Conservation (phyloP, 2,329 filamentous ascomycete genomes). For the Aspergillus fischeri region DNA sequence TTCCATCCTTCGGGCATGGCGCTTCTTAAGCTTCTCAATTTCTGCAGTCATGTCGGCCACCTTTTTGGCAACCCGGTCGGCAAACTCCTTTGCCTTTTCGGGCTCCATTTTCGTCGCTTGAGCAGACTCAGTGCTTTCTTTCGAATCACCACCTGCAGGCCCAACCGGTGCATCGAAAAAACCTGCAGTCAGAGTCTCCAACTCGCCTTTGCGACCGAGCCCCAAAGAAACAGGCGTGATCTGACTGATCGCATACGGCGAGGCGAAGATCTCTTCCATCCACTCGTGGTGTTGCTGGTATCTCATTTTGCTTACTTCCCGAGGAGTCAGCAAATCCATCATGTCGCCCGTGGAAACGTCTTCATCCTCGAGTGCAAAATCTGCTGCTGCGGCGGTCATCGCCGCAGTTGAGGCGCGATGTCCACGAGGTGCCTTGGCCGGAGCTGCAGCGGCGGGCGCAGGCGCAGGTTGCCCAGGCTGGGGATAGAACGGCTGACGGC, state of each 20-base stretch:
- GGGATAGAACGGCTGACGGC: slow-evolving; percentile 35
- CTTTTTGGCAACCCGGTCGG: slow-evolving; percentile 69
- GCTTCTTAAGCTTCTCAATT: slow-evolving; percentile 76
- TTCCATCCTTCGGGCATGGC: slow-evolving; percentile 71
- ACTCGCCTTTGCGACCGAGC: slow-evolving; percentile 76
- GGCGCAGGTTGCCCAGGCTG: slow-evolving; percentile 26
- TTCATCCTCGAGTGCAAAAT: slow-evolving; percentile 70
- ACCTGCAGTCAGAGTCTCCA: slow-evolving; percentile 75
- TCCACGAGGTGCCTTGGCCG: slow-evolving; percentile 39
- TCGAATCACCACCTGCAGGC: slow-evolving; percentile 23
- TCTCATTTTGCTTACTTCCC: slow-evolving; percentile 79
- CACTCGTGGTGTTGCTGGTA: slow-evolving; percentile 96
- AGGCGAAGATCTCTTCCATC: slow-evolving; percentile 97
- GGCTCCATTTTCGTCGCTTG: slow-evolving; percentile 62
- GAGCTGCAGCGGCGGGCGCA: slow-evolving; percentile 19
- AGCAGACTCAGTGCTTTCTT: slow-evolving; percentile 27
- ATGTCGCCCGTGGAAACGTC: slow-evolving; percentile 82
- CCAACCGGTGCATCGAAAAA: slow-evolving; percentile 65
- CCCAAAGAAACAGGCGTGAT: slow-evolving; percentile 85
- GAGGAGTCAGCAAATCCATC: slow-evolving; percentile 82
- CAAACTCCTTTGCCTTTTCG: slow-evolving; percentile 79
- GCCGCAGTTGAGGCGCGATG: slow-evolving; percentile 39
- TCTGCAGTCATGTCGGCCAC: slow-evolving; percentile 71
- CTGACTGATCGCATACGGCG: slow-evolving; percentile 78
- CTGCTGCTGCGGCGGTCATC: slow-evolving; percentile 35